Percentiles rank a stretch among this genome's conserved stretches.
Evolutionary conservation across 352 stramenopile species (phyloP).

Genomic region (Globisporangium yorkense): DNA sequence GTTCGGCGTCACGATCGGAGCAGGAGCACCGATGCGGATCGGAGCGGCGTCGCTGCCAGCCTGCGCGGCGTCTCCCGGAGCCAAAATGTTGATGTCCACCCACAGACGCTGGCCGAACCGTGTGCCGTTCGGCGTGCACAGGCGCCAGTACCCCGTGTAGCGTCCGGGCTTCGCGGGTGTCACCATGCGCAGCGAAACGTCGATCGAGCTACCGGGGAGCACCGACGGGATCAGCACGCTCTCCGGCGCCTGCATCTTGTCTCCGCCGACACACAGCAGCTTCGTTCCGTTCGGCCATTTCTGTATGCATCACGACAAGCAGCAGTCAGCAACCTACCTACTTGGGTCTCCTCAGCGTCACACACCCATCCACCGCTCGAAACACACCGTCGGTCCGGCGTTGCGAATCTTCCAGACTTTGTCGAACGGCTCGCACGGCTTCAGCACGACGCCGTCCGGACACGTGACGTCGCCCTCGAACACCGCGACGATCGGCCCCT

Average conservation of each 20-base stretch:
- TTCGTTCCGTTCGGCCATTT: conserved; percentile 73
- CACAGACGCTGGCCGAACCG: conserved; percentile 87
- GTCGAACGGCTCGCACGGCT: conserved; percentile 60
- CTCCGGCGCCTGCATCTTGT: conserved; percentile 71
- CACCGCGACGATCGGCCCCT: conserved; percentile 60
- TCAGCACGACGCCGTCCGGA: conserved; percentile 74
- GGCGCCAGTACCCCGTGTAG: conserved; percentile 88
- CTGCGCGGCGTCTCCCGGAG: conserved; percentile 35
- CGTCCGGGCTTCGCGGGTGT: conserved; percentile 34
- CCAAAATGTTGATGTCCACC: conserved; percentile 65
- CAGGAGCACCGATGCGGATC: conserved; percentile 31
- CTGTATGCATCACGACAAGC: conserved; percentile 7
- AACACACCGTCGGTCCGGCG: conserved; percentile 38
- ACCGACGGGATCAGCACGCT: conserved; percentile 69
- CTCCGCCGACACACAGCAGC: conserved; percentile 62
- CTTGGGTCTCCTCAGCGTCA: neutral
- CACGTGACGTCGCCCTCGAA: conserved; percentile 87
- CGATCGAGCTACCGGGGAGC: conserved; percentile 55
- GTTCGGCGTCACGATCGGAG: conserved; percentile 19
- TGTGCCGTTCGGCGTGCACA: conserved; percentile 70
- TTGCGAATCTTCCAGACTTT: conserved; percentile 89
- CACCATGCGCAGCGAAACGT: conserved; percentile 71
- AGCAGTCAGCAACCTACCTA: neutral
- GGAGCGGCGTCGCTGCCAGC: conserved; percentile 22
- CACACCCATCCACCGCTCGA: neutral